Conservation (phyloP, 1,284 basidiomycete species). For the Exobasidium cylindrosporum region DNA sequence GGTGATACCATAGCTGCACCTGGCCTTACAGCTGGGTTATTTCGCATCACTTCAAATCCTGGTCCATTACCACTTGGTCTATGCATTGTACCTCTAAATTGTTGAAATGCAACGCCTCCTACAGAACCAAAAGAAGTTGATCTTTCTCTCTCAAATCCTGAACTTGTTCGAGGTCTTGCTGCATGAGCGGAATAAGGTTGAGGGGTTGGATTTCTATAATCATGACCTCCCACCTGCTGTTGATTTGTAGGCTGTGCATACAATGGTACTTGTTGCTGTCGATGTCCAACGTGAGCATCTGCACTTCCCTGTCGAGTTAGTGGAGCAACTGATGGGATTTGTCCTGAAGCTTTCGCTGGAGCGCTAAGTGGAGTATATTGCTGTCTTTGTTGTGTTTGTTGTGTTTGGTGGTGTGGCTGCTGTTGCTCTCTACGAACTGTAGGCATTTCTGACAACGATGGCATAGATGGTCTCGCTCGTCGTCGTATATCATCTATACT, state of each 20-base stretch:
- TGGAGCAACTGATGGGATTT: constrained; percentile 1
- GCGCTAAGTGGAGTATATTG: background rate
- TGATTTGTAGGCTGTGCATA: no score
- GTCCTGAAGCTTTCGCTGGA: constrained; percentile 10
- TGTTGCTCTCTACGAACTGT: constrained; percentile 19
- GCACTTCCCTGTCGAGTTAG: constrained; percentile 27
- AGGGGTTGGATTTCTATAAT: background rate
- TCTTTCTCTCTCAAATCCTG: background rate
- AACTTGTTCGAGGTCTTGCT: background rate
- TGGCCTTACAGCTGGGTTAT: background rate
- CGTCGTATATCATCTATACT: constrained; percentile 37
- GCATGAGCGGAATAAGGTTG: no score
- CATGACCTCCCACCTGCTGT: no score
- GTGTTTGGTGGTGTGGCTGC: constrained; percentile 20
- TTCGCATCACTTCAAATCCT: background rate
- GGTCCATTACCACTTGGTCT: background rate
- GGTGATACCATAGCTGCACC: background rate
- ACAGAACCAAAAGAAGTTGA: background rate
- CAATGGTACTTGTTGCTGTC: no score
- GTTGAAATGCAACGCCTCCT: background rate
- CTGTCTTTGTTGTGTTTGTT: background rate
- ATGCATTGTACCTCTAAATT: background rate
- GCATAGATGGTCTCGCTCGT: constrained; percentile 18
- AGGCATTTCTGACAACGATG: constrained; percentile 22
- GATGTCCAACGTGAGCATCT: constrained; percentile 18